Percentiles rank a stretch among this genome's conserved stretches.
Evolutionary conservation across 139 green algal species (phyloP).

Genomic region (Eudorina sp.): DNA sequence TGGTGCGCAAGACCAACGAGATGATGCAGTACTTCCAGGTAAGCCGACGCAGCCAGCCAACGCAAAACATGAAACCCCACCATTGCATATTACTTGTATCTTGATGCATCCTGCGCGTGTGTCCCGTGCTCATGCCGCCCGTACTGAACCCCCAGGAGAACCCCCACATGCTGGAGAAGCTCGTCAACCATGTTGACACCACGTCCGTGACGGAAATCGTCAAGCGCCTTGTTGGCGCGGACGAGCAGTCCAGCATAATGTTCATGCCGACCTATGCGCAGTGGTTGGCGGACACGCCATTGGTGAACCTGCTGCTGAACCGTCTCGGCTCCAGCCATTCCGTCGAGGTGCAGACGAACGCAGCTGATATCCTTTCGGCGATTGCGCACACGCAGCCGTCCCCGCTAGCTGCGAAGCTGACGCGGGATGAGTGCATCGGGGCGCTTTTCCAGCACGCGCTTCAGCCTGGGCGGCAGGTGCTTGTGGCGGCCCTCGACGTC

Average conservation of each 20-base stretch:
- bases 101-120: too few species aligned
- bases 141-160: conserved; percentile 26
- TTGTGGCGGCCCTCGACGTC: conserved; percentile 83
- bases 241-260: conserved; percentile 83
- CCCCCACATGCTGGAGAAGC: conserved; percentile 48
- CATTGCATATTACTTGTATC: background rate
- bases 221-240: conserved; percentile 87
- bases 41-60: too few species aligned
- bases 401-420: conserved; percentile 78
- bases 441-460: conserved; percentile 66
- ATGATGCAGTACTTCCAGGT: conserved; percentile 81
- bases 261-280: conserved; percentile 64
- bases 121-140: too few species aligned
- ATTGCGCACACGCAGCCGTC: conserved; percentile 83
- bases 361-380: conserved; percentile 87
- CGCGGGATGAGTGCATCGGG: conserved; percentile 58
- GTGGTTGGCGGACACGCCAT: conserved; percentile 84
- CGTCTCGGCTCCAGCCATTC: conserved; percentile 60
- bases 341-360: conserved; percentile 80
- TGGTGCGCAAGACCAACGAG: conserved; percentile 81
- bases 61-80: background rate
- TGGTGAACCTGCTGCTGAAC: conserved; percentile 83
- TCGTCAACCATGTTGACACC: conserved; percentile 82
- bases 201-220: conserved; percentile 89
- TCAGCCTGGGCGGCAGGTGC: conserved; percentile 56